Conservation (phyloP, 352 stramenopile genomes). For the Peronospora belbahrii region DNA sequence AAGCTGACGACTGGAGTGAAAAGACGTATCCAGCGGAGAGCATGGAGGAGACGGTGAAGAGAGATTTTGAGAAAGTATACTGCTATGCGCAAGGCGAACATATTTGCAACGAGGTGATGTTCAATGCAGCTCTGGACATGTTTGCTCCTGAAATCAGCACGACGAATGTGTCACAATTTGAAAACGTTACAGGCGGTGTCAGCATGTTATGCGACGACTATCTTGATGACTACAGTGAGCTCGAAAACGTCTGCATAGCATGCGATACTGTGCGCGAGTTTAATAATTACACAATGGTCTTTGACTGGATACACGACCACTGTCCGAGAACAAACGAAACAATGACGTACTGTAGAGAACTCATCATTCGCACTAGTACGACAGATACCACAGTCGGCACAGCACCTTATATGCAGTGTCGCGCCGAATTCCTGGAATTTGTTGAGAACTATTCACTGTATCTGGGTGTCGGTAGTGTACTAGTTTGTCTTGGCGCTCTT, state of each 20-base stretch:
- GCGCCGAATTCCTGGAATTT: constrained; percentile 37
- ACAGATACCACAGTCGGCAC: constrained; percentile 28
- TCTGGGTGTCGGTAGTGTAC: constrained; percentile 30
- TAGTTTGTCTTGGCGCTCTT: constrained; percentile 32
- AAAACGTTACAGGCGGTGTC: constrained; percentile 38
- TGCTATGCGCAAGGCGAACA: constrained; percentile 69
- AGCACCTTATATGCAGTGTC: constrained; percentile 43
- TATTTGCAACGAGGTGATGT: constrained; percentile 48
- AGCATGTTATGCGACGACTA: constrained; percentile 50
- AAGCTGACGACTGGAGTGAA: constrained; percentile 35
- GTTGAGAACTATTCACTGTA: constrained; percentile 33
- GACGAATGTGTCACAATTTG: constrained; percentile 23
- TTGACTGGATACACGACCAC: constrained; percentile 74
- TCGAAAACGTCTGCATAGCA: constrained; percentile 41
- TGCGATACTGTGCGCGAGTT: constrained; percentile 49
- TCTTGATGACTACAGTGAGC: constrained; percentile 22
- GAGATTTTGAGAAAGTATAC: constrained; percentile 57
- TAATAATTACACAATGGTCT: constrained; percentile 58
- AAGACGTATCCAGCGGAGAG: constrained; percentile 37
- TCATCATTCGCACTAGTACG: neutral
- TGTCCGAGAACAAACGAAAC: constrained; percentile 50
- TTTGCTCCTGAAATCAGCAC: constrained; percentile 34
- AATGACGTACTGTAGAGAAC: constrained; percentile 43
- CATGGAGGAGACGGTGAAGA: constrained; percentile 44
- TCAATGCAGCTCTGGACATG: constrained; percentile 36